Base-by-base conservation (phyloP, 2,329 filamentous ascomycete genomes). In the Annulohypoxylon truncatum region DNA sequence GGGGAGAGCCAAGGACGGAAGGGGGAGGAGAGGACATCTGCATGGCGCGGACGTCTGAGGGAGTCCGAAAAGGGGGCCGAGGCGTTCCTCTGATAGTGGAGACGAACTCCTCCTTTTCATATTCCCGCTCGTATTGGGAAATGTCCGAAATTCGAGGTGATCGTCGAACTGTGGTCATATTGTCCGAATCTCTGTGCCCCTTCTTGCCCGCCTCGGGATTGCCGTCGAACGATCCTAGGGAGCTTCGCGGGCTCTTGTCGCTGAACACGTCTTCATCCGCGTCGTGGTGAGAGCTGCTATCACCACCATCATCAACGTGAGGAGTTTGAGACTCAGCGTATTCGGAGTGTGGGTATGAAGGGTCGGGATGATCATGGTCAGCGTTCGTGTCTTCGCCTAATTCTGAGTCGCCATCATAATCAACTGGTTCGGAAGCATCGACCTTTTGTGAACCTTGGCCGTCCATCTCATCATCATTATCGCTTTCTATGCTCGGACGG, bases 1-100 rank as follows among this genome's bases (percentile, higher is more conserved):
- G 82, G 5, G 86, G 83, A 2, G 87, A 86, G n/a, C 82, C 84
- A 20, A 79, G 76, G 35, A 77, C 77, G 0, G 88, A 89, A 0
- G 84, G 80, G 0, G 88, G 81, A 0, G 89, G 90, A 0, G 90
- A 92, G 1, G 86, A 85, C 88, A 93, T 91, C 70, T 93, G 91
- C 79, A 92, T 84, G 1, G 89, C 89, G 52, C 88, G 87, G 6
- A 92, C 87, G 10, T 88, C 89, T 1, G 90, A 90, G 0, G 90
- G 87, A 10, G 90, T 90, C 50, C 90, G 84, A 75, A 93, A 93
- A 1, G 87, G 85, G 4, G 89, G 86, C 2, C 90, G 85, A 7
- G 85, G 83, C 6, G 85, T 87, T 6, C 84, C 83, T 56, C 89
- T 85, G 20, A 85, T 81, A n/a, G 85, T 86, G 1, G 85, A 82